A percentile compares a stretch with the other conserved stretches of the same genome.
Conservation (phyloP, 1,284 basidiomycete genomes). For the Ceratobasidium sp. region DNA sequence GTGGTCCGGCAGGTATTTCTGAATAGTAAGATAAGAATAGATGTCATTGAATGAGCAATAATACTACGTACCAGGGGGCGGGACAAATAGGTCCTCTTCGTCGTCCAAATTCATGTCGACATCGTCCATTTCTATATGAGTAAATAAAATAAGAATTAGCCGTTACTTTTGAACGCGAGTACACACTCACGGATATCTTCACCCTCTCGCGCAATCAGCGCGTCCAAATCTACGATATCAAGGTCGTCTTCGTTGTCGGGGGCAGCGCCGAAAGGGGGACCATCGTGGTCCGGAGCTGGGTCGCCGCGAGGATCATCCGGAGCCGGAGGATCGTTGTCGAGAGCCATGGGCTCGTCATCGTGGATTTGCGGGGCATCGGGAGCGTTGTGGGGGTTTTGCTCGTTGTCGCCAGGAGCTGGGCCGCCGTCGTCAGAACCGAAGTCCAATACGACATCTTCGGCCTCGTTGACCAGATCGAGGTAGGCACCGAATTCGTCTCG, state of each 20-base stretch:
- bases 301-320: too few relatives aligned
- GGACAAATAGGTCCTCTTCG: neutral
- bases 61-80: neutral
- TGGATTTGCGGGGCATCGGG: too few relatives aligned
- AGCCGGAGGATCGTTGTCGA: neutral
- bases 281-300: neutral
- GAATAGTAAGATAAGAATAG: neutral
- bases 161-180: neutral
- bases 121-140: neutral
- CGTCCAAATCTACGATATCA: neutral
- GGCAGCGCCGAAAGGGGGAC: neutral
- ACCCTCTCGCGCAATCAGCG: neutral
- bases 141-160: neutral
- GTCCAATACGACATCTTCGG: slow-evolving; percentile 1
- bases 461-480: neutral
- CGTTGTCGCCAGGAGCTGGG: neutral
- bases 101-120: slow-evolving; percentile 8
- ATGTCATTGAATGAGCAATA: neutral
- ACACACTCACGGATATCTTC: neutral
- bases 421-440: neutral
- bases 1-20: neutral
- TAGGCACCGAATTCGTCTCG: neutral
- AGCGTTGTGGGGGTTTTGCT: neutral
- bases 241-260: neutral
- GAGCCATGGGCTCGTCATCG: neutral